A percentile compares a stretch with the other conserved stretches of the same genome.
phyloP scores from a whole-genome alignment of 2,329 filamentous ascomycete species.

The Ustulina deusta region DNA sequence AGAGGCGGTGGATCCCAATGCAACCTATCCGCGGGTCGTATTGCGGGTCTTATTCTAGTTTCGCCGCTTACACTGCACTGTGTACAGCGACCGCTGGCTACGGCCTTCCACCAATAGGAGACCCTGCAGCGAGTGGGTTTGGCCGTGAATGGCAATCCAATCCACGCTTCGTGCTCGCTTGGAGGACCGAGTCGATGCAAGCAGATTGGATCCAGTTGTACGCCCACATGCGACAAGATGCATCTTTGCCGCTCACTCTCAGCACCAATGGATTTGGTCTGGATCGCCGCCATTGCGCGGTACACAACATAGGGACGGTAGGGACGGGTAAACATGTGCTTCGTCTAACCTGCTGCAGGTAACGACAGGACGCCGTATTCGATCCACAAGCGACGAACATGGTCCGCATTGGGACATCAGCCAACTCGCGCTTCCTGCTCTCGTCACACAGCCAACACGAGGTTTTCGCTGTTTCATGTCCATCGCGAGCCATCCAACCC shows the following conservation, averaged over 20 bases:
- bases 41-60: background rate
- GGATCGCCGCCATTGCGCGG: too few relatives aligned
- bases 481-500: constrained; percentile 38
- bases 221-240: constrained; percentile 2
- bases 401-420: constrained; percentile 13
- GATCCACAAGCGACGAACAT: constrained; percentile 12
- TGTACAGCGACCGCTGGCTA: constrained; percentile 20
- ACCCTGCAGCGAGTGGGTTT: constrained; percentile 29
- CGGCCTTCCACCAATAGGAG: constrained; percentile 39
- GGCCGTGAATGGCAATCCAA: constrained; percentile 32
- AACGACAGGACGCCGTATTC: constrained; percentile 1
- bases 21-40: constrained; percentile 15
- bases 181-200: constrained; percentile 16
- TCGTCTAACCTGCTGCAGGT: constrained; percentile 4
- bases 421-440: constrained; percentile 14
- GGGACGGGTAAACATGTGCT: background rate
- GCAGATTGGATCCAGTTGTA: constrained; percentile 31
- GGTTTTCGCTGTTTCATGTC: constrained; percentile 41
- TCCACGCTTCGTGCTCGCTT: background rate
- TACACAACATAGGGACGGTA: too few relatives aligned
- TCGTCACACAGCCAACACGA: constrained; percentile 34
- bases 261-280: too few relatives aligned
- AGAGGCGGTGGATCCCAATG: constrained; percentile 5
- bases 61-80: constrained; percentile 42
- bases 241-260: constrained; percentile 26